Base-by-base conservation (phyloP, 2,329 filamentous ascomycete genomes). In the Aspergillus fijiensis region DNA sequence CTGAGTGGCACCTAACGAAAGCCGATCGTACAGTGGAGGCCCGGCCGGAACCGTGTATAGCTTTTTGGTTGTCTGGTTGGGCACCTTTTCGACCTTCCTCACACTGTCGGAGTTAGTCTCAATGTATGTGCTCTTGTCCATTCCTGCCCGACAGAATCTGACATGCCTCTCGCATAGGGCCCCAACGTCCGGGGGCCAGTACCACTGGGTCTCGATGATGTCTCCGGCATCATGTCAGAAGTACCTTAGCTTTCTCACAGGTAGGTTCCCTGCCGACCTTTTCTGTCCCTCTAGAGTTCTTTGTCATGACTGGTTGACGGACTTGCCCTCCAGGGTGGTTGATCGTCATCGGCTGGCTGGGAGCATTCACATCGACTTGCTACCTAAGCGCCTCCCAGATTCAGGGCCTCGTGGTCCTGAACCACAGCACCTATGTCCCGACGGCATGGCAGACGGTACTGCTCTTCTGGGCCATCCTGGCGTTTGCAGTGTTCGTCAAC, bases 161-260 rank as follows among this genome's bases (percentile, higher is more conserved):
- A 54, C n/a, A 14, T 55, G 27, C 16, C 11, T 10, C n/a, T 10
- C 5, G 19, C n/a, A 1, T 29, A 55, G 53, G 53, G 42, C 53
- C 2, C 53, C 53, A 25, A 55, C 53, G 1, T 55, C 53, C 2
- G 53, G 53, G 6, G 53, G 53, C 19, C 53, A 55, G 21, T 55
- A 55, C 2, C 53, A 55, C 14, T 49, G 53, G 53, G 53, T 55
- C 1, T 55, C 53, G 27, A 49, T 55, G 53, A 55, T 55, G 53
- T 35, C 53, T 29, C 53, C 53, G 5, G 19, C n/a, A 10, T 48
- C 25, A 42, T 55, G 53, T 33, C 53, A 55, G 5, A 55, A 49
- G 42, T 55, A 55, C 12, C 42, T 55, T 12, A 55, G 53, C 42
- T 55, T 55, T 49, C 42, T 55, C 5, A 55, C 53, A 35, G 53